Base-by-base conservation (phyloP, 768 basidiomycete species). In the Rhizopogon sp. region DNA sequence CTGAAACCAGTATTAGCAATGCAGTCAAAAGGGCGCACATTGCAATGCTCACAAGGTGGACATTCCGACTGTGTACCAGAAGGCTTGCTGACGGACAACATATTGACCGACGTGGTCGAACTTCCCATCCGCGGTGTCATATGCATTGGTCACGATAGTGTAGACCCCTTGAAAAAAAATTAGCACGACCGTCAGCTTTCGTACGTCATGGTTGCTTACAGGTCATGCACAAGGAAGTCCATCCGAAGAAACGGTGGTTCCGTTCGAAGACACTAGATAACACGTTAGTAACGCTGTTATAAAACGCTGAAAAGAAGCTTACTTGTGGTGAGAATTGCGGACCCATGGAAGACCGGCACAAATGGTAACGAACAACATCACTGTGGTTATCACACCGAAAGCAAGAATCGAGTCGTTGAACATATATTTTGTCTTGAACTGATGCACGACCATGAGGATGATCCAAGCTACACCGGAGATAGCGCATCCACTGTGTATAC, bases 321-420 rank as follows among this genome's bases (percentile, higher is more conserved):
- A 88, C 88, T 90, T 90, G 75, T 90, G 88, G 60, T 89, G 85
- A 10, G 80, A 82, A 61, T 90, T 90, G 58, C 89, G 78, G 44
- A 91, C 80, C 86, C 87, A 89, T 31, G 88, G 89, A 64, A 90
- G 79, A 13, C 87, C 88, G 43, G 85, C 82, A 42, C 79, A 64
- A 41, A 85, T 77, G 43, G 81, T 83, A 56, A 86, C 67, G 56
- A 82, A 72, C 41, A 90, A 75, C 5, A 77, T 69, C 7, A 86
- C 55, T 59, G 79, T 76, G 7, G 84, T 84, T 41, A 86, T 62
- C 35, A 85, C 73, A 28, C 87, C 87, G 58, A 84, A 78, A 42
- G 79, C 74, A 7, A 90, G 73, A 25, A 88, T 69, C 1, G 83
- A 78, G 56, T 78, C 76, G 61, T 80, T 78, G 56, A 79, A 82